Base-by-base conservation (phyloP, 2,329 filamentous ascomycete genomes). In the Dactylellina parvicollis region DNA sequence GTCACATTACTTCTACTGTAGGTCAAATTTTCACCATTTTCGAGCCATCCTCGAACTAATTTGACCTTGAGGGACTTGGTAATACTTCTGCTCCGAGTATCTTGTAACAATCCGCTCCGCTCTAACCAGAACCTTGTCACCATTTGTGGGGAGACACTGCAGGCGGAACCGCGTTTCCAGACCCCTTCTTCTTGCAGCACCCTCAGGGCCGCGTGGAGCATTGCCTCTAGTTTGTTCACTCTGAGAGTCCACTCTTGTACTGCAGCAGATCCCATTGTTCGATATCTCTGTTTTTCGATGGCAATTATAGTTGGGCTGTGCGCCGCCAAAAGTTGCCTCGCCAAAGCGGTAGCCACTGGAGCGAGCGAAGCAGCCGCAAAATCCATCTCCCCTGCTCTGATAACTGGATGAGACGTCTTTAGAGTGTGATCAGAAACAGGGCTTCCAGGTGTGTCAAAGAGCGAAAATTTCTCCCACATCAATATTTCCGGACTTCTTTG, bases 211-310 rank as follows among this genome's bases (percentile, higher is more conserved):
- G 89, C 89, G 82, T 92, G 90, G 0, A 96, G 81, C 88, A 95
- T 95, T 2, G 88, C 87, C 80, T 96, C 92, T 20, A 96, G 85
- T 77, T 90, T 89, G 76, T 94, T 94, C 7, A 96, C 91, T 0
- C 91, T 84, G 40, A 95, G 79, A 2, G 91, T 94, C 92, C 92
- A 96, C 80, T 96, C 91, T 71, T 88, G 86, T 1, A 96, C 87
- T 0, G 87, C 85, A 0, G 86, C 81, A 0, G 82, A 84, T 7
- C 89, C 86, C n/a, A 84, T 85, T 1, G 87, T 88, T 1, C 92
- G 88, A 77, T 83, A 86, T 2, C 85, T 84, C 77, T 87, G 85
- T 16, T 84, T 82, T 79, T 87, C 85, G 66, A 96, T 92, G 0
- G 95, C 82, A 28, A 96, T 83, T 57, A 90, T 85, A 2, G 87